phyloP scores from a whole-genome alignment of 441 rosid genomes.

The Bruguiera hainesii region DNA sequence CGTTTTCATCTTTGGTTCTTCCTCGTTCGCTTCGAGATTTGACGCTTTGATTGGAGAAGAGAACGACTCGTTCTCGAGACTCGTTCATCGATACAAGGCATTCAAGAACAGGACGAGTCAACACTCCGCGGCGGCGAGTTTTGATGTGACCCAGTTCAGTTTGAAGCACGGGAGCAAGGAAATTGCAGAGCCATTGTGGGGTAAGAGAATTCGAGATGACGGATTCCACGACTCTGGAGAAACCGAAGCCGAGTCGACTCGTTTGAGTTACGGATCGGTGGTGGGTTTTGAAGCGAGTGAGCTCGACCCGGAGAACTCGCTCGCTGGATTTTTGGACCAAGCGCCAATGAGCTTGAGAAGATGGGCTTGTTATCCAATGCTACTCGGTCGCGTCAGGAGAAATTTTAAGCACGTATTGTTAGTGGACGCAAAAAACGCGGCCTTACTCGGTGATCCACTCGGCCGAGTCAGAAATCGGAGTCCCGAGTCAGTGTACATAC shows the following conservation, averaged over 20 bases:
- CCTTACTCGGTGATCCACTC: slow-evolving; percentile 65
- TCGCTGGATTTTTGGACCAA: slow-evolving; percentile 69
- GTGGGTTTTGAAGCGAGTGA: slow-evolving; percentile 72
- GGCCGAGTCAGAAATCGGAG: slow-evolving; percentile 47
- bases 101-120: slow-evolving; percentile 21
- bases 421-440: slow-evolving; percentile 45
- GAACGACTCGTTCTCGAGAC: slow-evolving; percentile 61
- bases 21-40: slow-evolving; percentile 27
- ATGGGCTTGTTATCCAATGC: slow-evolving; percentile 93
- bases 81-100: slow-evolving; percentile 28
- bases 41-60: slow-evolving; percentile 47
- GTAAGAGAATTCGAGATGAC: slow-evolving; percentile 46
- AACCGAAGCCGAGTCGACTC: slow-evolving; percentile 30
- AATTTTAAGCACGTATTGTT: slow-evolving; percentile 72
- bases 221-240: slow-evolving; percentile 17
- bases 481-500: slow-evolving; percentile 55
- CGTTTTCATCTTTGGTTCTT: slow-evolving; percentile 48
- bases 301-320: slow-evolving; percentile 85
- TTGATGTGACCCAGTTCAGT: slow-evolving; percentile 52
- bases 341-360: slow-evolving; percentile 62
- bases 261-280: slow-evolving; percentile 74
- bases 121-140: slow-evolving; percentile 28
- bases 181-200: slow-evolving; percentile 68
- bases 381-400: slow-evolving; percentile 73
- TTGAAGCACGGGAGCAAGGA: slow-evolving; percentile 43